Evolutionary conservation across 495 filamentous ascomycete genomes (phyloP), one percentile per base, ranked within the genome.

Genomic region (Niebla homalea): DNA sequence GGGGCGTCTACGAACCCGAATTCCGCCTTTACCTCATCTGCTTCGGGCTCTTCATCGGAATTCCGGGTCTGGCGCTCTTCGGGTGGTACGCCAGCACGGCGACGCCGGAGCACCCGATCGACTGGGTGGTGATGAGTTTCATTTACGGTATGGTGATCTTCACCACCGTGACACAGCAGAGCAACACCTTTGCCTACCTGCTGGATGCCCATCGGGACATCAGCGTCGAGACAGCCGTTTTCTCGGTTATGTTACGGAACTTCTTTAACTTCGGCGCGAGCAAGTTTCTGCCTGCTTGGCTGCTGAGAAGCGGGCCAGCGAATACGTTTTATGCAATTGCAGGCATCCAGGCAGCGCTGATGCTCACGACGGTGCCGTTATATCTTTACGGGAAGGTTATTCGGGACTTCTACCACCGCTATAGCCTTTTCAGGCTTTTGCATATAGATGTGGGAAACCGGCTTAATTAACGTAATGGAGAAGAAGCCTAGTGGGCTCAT

Each of bases 1-100:
- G 66, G 14, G 71, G 69, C 19, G 60, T 74, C 32, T 78, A 70
- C 48, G 74, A 77, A 56, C 75, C 74, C 5, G 74, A 76, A 57
- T 71, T 68, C 53, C 67, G 75, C n/a, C 63, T 78, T 37, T 61
- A 74, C 26, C 65, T 75, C 18, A 64, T 72, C 38, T 55, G 64
- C 37, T 59, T 71, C 7, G 66, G 62, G 15, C 58, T 66, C 6
- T 18, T 67, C 4, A 50, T 69, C 5, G 62, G 60, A 3, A 57
- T 67, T 15, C 64, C 67, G 15, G 69, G 68, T 0, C 65, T 72
- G 42, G 68, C 65, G 47, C 64, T 67, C 4, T 73, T 69, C 44
- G 69, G 70, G 16, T 61, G 64, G 46, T 48, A 48, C 46, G 46
- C 46, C 14, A 38, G 46, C 46, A 48, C 46, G 5, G 46, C 46